phyloP scores from a whole-genome alignment of 2,329 filamentous ascomycete species.

The Aureobasidium sp. region DNA sequence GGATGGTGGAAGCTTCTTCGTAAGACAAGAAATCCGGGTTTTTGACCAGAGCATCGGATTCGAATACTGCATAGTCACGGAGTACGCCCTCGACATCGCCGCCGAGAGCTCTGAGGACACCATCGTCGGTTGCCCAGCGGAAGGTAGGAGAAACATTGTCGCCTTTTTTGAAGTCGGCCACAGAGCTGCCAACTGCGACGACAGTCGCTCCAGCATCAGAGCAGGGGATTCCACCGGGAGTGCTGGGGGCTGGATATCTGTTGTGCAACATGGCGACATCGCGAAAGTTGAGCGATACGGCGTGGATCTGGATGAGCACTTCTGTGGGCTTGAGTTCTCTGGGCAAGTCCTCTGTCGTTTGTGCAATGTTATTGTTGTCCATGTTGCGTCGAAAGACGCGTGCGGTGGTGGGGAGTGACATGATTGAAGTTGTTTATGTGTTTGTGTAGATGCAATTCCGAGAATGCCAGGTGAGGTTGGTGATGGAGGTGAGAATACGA shows the following conservation, averaged over 20 bases:
- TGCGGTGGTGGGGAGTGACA: constrained; percentile 15
- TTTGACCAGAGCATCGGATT: constrained; percentile 30
- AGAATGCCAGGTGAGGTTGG: too few species aligned
- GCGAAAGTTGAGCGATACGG: constrained; percentile 24
- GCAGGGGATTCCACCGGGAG: constrained; percentile 22
- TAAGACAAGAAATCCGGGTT: constrained; percentile 32
- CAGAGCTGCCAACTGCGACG: constrained; percentile 17
- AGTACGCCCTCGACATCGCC: constrained; percentile 38
- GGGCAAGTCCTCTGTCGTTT: constrained; percentile 15
- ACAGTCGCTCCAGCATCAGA: constrained; percentile 27
- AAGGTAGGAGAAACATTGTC: constrained; percentile 25
- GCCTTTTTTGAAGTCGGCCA: constrained; percentile 15
- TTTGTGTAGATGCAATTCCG: too few species aligned
- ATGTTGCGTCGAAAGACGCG: constrained; percentile 28
- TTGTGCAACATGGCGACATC: constrained; percentile 26
- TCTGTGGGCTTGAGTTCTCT: constrained; percentile 12
- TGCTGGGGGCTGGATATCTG: constrained; percentile 24
- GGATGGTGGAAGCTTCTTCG: constrained; percentile 29
- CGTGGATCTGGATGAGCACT: constrained; percentile 23
- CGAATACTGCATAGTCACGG: constrained; percentile 33
- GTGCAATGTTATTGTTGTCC: constrained; percentile 18
- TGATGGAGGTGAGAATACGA: too few species aligned
- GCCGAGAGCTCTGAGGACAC: constrained; percentile 33
- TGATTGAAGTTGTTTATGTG: too few species aligned
- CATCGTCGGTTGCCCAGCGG: constrained; percentile 20